phyloP scores from a whole-genome alignment of 2,329 filamentous ascomycete species.

The Fonsecaea erecta region DNA sequence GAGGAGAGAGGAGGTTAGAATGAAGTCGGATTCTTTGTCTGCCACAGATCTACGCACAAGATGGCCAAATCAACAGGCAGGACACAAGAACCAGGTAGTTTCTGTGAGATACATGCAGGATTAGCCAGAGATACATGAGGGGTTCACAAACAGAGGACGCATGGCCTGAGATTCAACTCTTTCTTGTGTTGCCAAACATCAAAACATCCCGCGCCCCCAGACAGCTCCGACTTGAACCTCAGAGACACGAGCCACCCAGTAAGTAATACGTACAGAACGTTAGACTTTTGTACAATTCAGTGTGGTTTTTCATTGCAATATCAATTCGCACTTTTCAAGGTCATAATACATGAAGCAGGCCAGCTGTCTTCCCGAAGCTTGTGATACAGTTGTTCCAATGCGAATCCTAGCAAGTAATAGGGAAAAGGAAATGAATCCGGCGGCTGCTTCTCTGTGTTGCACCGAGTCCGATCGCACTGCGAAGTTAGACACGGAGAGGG shows the following conservation, averaged over 20 bases:
- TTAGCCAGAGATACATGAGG: slow-evolving; percentile 29
- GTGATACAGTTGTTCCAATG: slow-evolving; percentile 25
- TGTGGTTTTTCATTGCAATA: slow-evolving; percentile 7
- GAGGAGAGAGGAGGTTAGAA: slow-evolving; percentile 9
- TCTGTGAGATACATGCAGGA: slow-evolving; percentile 29
- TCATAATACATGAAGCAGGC: slow-evolving; percentile 34
- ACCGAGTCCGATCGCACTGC: neutral
- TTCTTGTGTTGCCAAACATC: slow-evolving; percentile 6
- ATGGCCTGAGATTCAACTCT: slow-evolving; percentile 4
- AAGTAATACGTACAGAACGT: slow-evolving; percentile 33
- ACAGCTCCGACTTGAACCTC: slow-evolving; percentile 6
- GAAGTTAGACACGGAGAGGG: neutral
- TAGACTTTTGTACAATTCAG: slow-evolving; percentile 8
- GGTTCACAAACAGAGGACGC: slow-evolving; percentile 8
- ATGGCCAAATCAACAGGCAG: slow-evolving; percentile 25
- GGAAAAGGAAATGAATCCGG: slow-evolving; percentile 1
- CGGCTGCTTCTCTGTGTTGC: neutral
- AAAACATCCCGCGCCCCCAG: slow-evolving; percentile 7
- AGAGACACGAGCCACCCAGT: slow-evolving; percentile 15
- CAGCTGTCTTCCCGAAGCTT: slow-evolving; percentile 30
- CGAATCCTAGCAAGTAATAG: slow-evolving; percentile 15
- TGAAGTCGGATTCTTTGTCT: slow-evolving; percentile 32
- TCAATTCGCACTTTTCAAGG: slow-evolving; percentile 5
- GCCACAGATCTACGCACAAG: slow-evolving; percentile 30
- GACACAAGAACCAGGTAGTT: slow-evolving; percentile 17